Conservation (phyloP, 2,329 filamentous ascomycete genomes). For the Thielaviopsis euricoi region DNA sequence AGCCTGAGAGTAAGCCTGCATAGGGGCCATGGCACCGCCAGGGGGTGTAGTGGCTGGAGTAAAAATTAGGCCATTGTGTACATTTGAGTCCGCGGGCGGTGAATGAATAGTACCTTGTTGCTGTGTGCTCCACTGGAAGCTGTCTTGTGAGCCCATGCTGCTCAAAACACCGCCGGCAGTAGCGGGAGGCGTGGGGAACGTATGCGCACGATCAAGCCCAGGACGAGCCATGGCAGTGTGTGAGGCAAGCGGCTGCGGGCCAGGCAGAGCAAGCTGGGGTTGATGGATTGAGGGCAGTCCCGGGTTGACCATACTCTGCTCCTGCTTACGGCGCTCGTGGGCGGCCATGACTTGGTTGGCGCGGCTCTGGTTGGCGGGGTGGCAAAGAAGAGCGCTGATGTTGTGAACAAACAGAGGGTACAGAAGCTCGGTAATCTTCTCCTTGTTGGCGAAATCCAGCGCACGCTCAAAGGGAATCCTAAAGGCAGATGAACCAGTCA, state of each 20-base stretch:
- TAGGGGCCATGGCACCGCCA: slow-evolving; percentile 56
- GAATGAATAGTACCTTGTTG: slow-evolving; percentile 46
- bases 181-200: slow-evolving; percentile 84
- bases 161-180: slow-evolving; percentile 75
- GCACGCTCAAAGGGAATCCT: slow-evolving; percentile 98
- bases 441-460: slow-evolving; percentile 97
- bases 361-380: slow-evolving; percentile 72
- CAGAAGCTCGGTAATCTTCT: slow-evolving; percentile 90
- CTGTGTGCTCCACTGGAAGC: slow-evolving; percentile 56
- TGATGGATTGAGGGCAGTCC: slow-evolving; percentile 51
- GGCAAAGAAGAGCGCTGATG: slow-evolving; percentile 83
- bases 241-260: slow-evolving; percentile 38
- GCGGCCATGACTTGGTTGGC: slow-evolving; percentile 80
- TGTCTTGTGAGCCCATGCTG: slow-evolving; percentile 57
- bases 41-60: slow-evolving; percentile 87
- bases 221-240: slow-evolving; percentile 62
- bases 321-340: slow-evolving; percentile 59
- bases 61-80: slow-evolving; percentile 73
- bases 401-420: slow-evolving; percentile 97
- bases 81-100: slow-evolving; percentile 63
- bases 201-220: slow-evolving; percentile 68
- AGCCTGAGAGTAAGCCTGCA: slow-evolving; percentile 55
- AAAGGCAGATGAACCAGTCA: background rate
- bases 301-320: slow-evolving; percentile 44
- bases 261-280: slow-evolving; percentile 41